These are phyloP conservation scores for Trichocladium uniseriatum DNA, from an alignment of 495 filamentous ascomycete genomes.

Conservation along the genomic window DNA sequence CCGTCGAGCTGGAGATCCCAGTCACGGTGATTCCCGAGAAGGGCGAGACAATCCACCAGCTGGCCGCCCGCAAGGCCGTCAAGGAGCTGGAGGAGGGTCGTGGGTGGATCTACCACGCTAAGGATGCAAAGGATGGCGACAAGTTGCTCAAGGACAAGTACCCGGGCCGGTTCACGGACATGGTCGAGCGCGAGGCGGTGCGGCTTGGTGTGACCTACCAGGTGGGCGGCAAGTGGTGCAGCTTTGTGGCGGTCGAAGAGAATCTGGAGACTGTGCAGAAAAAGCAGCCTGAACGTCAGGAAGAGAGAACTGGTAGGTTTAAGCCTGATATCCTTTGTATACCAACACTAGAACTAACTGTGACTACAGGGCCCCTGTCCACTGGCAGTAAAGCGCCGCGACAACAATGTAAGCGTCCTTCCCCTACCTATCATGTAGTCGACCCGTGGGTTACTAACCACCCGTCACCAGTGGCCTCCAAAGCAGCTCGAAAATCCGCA, in stretches of 20 bases:
- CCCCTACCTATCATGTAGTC: no score
- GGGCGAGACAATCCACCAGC: slow-evolving; percentile 55
- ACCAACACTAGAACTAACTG: no score
- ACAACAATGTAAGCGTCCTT: no score
- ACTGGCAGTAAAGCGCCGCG: no score
- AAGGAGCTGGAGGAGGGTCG: slow-evolving; percentile 59
- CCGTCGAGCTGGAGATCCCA: slow-evolving; percentile 53
- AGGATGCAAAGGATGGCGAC: slow-evolving; percentile 25
- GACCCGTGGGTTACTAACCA: no score
- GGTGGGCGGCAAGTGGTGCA: slow-evolving; percentile 58
- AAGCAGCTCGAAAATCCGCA: no score
- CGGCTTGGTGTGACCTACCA: slow-evolving; percentile 54
- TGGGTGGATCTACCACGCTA: slow-evolving; percentile 53
- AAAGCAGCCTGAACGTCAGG: no score
- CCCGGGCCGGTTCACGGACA: slow-evolving; percentile 39
- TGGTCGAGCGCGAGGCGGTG: slow-evolving; percentile 54
- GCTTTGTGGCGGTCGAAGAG: slow-evolving; percentile 56
- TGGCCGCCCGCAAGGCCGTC: slow-evolving; percentile 58
- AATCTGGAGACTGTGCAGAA: slow-evolving; percentile 23
- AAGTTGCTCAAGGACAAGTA: slow-evolving; percentile 41
- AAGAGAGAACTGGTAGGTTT: no score
- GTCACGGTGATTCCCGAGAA: slow-evolving; percentile 39
- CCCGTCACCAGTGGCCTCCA: no score
- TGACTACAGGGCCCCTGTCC: no score
- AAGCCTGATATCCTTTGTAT: no score